phyloP scores from a whole-genome alignment of 78 protist species.

The Emiliania huxleyi region DNA sequence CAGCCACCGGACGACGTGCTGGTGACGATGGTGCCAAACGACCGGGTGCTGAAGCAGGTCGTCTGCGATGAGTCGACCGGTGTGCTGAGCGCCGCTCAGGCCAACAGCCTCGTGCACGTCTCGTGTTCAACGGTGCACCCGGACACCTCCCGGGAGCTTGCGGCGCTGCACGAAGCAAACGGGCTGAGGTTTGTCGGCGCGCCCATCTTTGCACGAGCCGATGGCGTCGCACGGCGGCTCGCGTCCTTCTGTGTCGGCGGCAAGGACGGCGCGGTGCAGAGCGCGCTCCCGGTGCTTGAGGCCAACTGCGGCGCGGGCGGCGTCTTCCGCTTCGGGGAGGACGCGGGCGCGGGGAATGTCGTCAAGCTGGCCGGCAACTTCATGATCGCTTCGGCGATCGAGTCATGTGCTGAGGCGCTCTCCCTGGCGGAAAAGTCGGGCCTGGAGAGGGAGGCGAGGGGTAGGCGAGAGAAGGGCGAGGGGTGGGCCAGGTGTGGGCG shows the following conservation, averaged over 20 bases:
- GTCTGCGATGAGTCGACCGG: neutral
- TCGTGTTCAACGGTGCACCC: neutral
- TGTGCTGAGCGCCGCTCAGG: neutral
- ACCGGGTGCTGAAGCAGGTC: neutral
- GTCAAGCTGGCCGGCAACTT: neutral
- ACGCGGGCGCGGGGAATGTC: neutral
- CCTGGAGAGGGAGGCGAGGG: neutral
- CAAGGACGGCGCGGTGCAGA: neutral
- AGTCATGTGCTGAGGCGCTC: neutral
- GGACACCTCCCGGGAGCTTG: neutral
- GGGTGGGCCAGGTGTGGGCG: too few relatives aligned
- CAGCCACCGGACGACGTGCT: neutral
- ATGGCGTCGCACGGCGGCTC: neutral
- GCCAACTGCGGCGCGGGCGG: neutral
- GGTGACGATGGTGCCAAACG: neutral
- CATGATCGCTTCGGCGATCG: neutral
- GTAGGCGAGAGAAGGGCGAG: too few relatives aligned
- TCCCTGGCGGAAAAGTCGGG: neutral
- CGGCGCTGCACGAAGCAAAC: neutral
- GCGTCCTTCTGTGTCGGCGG: neutral
- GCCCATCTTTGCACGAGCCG: constrained; percentile 1
- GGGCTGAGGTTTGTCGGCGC: neutral
- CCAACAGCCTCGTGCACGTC: neutral
- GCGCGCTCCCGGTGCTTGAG: neutral
- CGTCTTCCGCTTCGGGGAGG: neutral